A percentile compares a stretch with the other conserved stretches of the same genome.
These are phyloP conservation scores for Corchorus olitorius DNA, from an alignment of 345 rosid species.

Conservation along the genomic window DNA sequence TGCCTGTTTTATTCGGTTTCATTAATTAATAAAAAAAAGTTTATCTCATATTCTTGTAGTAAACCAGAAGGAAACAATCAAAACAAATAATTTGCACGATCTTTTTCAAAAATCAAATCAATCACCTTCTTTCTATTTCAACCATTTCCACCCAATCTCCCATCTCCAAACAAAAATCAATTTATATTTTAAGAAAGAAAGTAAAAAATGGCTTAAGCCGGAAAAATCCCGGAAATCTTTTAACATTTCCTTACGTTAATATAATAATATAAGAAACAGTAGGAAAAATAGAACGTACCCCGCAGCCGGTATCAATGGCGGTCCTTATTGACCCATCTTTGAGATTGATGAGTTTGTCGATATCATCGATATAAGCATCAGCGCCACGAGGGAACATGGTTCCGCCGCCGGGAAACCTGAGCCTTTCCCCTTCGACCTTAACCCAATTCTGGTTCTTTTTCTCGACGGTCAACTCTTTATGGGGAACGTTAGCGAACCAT, in stretches of 20 bases:
- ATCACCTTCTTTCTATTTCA: neutral
- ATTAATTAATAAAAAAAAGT: neutral
- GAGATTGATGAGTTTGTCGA: slow-evolving; percentile 77
- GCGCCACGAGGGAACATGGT: slow-evolving; percentile 96
- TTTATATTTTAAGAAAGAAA: too few relatives aligned
- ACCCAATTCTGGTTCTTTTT: slow-evolving; percentile 94
- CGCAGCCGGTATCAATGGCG: slow-evolving; percentile 96
- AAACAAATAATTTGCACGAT: neutral
- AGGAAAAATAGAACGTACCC: slow-evolving; percentile 54
- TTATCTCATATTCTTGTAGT: neutral
- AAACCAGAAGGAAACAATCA: neutral
- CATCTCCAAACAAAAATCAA: too few relatives aligned
- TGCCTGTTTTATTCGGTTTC: neutral
- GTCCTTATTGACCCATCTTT: slow-evolving; percentile 83
- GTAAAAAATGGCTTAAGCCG: neutral
- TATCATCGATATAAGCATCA: slow-evolving; percentile 76
- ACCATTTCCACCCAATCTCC: slow-evolving; percentile 4
- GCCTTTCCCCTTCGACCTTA: slow-evolving; percentile 57
- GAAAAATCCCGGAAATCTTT: neutral
- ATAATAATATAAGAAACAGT: neutral
- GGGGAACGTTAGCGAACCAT: slow-evolving; percentile 95
- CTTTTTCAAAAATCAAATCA: neutral
- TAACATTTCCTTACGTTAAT: too few relatives aligned
- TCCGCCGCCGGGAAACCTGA: slow-evolving; percentile 94
- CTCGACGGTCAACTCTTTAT: slow-evolving; percentile 81